Percentiles rank a stretch among this genome's conserved stretches.
Evolutionary conservation across 148 eudicot genomes (phyloP).

Genomic region (Fallopia convolvulus): DNA sequence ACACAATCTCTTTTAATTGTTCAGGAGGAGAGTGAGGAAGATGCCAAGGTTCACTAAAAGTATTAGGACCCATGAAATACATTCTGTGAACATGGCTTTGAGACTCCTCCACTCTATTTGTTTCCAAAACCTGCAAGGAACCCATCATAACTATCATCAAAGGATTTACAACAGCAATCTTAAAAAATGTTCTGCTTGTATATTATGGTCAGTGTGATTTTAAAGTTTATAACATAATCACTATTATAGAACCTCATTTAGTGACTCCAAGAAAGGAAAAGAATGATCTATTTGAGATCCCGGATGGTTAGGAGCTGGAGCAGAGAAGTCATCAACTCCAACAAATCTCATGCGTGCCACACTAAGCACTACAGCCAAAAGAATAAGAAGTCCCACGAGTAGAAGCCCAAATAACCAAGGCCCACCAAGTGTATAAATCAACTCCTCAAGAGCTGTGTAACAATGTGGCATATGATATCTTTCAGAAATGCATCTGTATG

Average conservation of each 20-base stretch:
- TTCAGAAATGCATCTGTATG: slow-evolving; percentile 76
- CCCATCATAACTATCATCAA: slow-evolving; percentile 6
- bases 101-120: slow-evolving; percentile 88
- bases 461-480: slow-evolving; percentile 93
- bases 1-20: slow-evolving; percentile 87
- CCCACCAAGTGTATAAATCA: slow-evolving; percentile 93
- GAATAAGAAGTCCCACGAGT: slow-evolving; percentile 68
- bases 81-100: slow-evolving; percentile 94
- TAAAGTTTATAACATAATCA: neutral
- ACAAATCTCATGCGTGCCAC: slow-evolving; percentile 96
- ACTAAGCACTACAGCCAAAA: slow-evolving; percentile 86
- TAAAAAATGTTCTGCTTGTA: neutral
- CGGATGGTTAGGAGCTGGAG: slow-evolving; percentile 80
- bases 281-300: slow-evolving; percentile 97
- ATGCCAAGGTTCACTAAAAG: slow-evolving; percentile 94
- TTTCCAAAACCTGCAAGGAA: slow-evolving; percentile 77
- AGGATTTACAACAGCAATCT: neutral
- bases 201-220: neutral
- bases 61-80: slow-evolving; percentile 91
- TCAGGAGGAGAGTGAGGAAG: slow-evolving; percentile 95
- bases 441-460: slow-evolving; percentile 90
- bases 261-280: slow-evolving; percentile 92
- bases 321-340: slow-evolving; percentile 73
- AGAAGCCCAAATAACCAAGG: slow-evolving; percentile 92
- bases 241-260: slow-evolving; percentile 62